A percentile compares a stretch with the other conserved stretches of the same genome.
phyloP scores from a whole-genome alignment of 306 rosid genomes.

The Vigna unguiculata region DNA sequence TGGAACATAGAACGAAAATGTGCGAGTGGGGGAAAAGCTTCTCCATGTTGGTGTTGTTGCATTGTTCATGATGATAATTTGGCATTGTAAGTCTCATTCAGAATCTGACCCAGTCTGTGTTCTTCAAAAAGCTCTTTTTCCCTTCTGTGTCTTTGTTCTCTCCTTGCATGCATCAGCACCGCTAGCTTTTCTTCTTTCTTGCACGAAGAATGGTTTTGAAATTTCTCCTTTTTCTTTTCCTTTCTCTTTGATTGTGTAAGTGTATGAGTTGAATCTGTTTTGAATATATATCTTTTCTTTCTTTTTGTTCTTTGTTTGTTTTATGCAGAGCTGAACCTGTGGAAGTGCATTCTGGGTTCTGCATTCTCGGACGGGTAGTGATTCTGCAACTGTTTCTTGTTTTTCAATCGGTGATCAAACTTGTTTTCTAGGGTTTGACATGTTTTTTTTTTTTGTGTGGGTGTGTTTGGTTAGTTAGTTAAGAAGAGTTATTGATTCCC shows the following conservation, averaged over 20 bases:
- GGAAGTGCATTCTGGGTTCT: slow-evolving; percentile 11
- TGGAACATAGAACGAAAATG: neutral
- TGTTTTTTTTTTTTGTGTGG: neutral
- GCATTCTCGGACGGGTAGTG: slow-evolving; percentile 30
- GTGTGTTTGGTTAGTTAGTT: neutral
- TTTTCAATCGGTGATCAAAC: neutral
- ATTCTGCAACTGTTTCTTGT: neutral
- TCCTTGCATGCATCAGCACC: too few species aligned
- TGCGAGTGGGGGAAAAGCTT: neutral
- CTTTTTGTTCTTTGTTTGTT: neutral
- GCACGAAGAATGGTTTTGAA: neutral
- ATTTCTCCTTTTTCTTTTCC: neutral
- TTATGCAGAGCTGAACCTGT: slow-evolving; percentile 26
- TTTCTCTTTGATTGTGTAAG: neutral
- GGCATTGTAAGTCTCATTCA: neutral
- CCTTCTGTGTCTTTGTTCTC: neutral
- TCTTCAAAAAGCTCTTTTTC: neutral
- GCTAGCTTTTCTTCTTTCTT: neutral
- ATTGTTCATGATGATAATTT: neutral
- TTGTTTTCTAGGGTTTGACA: neutral
- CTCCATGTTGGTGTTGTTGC: neutral
- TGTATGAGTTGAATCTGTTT: slow-evolving; percentile 6
- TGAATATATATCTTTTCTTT: neutral
- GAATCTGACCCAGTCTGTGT: neutral
- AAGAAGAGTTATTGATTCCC: neutral